phyloP scores from a whole-genome alignment of 2,329 filamentous ascomycete genomes.

The Beauveria caledonica region DNA sequence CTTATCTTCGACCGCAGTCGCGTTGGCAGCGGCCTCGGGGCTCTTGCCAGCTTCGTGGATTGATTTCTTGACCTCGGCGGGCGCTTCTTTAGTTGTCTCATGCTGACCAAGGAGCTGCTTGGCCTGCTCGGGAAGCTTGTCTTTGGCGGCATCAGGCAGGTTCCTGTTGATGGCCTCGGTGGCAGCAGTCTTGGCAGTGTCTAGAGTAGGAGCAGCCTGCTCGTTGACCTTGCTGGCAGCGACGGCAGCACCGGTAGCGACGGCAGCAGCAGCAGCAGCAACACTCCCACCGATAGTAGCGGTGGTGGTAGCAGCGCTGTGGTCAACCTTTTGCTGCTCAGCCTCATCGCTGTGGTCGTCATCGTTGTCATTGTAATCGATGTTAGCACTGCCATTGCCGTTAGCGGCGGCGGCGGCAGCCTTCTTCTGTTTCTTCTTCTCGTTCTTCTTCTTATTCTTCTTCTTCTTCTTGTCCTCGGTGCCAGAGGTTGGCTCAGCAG shows the following conservation, averaged over 20 bases:
- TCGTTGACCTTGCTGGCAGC: conserved; percentile 29
- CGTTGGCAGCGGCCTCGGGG: conserved; percentile 65
- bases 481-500: conserved; percentile 25
- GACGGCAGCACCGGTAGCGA: conserved; percentile 25
- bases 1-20: conserved; percentile 66
- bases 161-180: conserved; percentile 35
- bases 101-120: conserved; percentile 33
- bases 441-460: conserved; percentile 62
- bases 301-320: conserved; percentile 40
- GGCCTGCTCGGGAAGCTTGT: conserved; percentile 40
- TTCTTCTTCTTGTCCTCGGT: conserved; percentile 47
- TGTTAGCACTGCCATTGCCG: conserved; percentile 41
- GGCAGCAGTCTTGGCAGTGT: conserved; percentile 27
- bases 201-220: conserved; percentile 30
- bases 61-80: conserved; percentile 48
- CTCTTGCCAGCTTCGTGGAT: conserved; percentile 48
- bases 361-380: conserved; percentile 41
- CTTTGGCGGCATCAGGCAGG: conserved; percentile 47
- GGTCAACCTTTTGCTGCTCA: conserved; percentile 43
- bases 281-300: conserved; percentile 34
- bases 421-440: conserved; percentile 57
- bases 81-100: conserved; percentile 34
- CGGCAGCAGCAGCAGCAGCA: conserved; percentile 26
- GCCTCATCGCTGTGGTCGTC: conserved; percentile 40
- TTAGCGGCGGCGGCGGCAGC: conserved; percentile 46